phyloP scores from a whole-genome alignment of 2,329 filamentous ascomycete genomes.

The Coniosporium tulheliwenetii region DNA sequence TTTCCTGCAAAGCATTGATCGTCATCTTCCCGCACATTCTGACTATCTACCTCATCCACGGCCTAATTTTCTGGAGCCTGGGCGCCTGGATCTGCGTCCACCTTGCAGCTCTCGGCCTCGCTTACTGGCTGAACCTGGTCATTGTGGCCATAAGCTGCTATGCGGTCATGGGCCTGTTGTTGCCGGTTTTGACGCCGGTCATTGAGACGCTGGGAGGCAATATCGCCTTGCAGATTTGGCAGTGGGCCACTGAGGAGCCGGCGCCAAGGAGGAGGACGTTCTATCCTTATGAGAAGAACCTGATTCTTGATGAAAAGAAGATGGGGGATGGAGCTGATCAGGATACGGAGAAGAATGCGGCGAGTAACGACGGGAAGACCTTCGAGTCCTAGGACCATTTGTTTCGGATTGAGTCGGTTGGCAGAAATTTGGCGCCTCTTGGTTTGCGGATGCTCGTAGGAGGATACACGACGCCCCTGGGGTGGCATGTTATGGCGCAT shows the following conservation, averaged over 20 bases:
- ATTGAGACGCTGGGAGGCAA: constrained; percentile 24
- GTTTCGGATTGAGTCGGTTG: too few relatives aligned
- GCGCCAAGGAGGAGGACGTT: constrained; percentile 14
- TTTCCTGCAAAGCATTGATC: constrained; percentile 23
- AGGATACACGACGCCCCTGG: too few relatives aligned
- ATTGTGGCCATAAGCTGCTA: constrained; percentile 21
- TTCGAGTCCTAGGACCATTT: too few relatives aligned
- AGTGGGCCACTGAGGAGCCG: constrained; percentile 17
- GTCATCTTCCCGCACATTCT: constrained; percentile 33
- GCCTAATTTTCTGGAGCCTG: constrained; percentile 29
- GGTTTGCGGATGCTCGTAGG: too few relatives aligned
- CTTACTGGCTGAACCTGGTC: constrained; percentile 18
- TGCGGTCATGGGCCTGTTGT: constrained; percentile 5
- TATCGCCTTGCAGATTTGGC: constrained; percentile 20
- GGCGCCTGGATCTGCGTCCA: constrained; percentile 20
- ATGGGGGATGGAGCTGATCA: too few relatives aligned
- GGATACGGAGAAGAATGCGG: too few relatives aligned
- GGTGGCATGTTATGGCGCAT: too few relatives aligned
- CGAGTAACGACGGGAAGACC: too few relatives aligned
- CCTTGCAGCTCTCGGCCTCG: constrained; percentile 14
- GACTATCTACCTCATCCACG: constrained; percentile 33
- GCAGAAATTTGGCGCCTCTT: too few relatives aligned
- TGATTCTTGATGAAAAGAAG: not conserved
- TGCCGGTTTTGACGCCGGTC: constrained; percentile 21
- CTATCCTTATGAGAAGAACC: not conserved